Conservation (phyloP, 2,329 filamentous ascomycete genomes). For the Nectriaceae sp. region DNA sequence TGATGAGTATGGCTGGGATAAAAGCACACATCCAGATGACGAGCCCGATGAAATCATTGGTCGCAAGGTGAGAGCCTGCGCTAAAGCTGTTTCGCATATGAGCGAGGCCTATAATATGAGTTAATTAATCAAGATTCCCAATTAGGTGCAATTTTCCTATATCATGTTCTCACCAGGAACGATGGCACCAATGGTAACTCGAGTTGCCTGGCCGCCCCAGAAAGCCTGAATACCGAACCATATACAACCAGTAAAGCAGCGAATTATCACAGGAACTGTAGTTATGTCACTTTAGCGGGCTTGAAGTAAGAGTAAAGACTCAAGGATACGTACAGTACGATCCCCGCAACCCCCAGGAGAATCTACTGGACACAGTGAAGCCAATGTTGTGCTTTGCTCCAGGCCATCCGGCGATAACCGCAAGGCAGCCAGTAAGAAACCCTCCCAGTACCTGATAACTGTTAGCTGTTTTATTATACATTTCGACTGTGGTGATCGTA, state of each 20-base stretch:
- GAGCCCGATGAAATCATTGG: conserved; percentile 29
- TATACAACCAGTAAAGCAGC: conserved; percentile 27
- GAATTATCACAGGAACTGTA: conserved; percentile 29
- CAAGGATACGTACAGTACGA: conserved; percentile 40
- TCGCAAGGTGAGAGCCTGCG: conserved; percentile 23
- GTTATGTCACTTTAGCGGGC: too few species aligned
- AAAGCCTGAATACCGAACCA: conserved; percentile 34
- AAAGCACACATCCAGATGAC: conserved; percentile 26
- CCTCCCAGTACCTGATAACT: conserved; percentile 19
- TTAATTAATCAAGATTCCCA: background rate
- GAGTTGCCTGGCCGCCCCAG: conserved; percentile 31
- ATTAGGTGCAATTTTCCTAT: background rate
- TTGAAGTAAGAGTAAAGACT: too few species aligned
- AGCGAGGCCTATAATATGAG: conserved; percentile 15
- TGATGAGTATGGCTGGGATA: conserved; percentile 21
- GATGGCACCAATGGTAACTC: conserved; percentile 29
- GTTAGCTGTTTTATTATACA: too few species aligned
- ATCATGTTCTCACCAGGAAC: conserved; percentile 21
- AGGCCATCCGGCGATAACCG: conserved; percentile 23
- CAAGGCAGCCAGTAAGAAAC: conserved; percentile 19
- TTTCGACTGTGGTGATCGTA: too few species aligned
- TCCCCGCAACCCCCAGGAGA: conserved; percentile 49
- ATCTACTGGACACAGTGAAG: conserved; percentile 36
- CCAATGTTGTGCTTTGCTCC: conserved; percentile 28
- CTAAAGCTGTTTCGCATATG: conserved; percentile 26